Evolutionary conservation across 495 filamentous ascomycete species (phyloP), one percentile per base, ranked within the genome.

Genomic region (Tuber calosporum): DNA sequence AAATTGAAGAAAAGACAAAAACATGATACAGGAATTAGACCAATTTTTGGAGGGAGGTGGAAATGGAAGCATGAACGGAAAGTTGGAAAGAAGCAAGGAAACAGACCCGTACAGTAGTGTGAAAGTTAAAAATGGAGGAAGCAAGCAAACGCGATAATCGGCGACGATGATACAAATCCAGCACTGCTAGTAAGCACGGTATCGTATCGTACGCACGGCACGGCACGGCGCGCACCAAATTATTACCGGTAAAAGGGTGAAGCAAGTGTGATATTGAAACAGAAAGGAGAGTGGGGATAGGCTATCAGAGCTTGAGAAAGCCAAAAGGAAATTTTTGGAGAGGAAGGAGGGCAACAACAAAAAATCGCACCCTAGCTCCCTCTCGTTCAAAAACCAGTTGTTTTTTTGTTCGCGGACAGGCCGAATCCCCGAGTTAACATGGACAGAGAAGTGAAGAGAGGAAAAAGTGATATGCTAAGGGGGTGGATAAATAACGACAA

Each of bases 351-450:
- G 26, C 8, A 62, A 70, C 58, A 58, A 6, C 38, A 43, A 42
- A 37, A 74, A 37, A 70, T 6, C 62, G 68, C 53, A 76, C 53
- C 73, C 37, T 74, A 68, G 34, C 58, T 38, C 58, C 36, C 37
- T 26, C 58, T 34, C 11, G 30, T 34, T 19, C 53, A 62, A n/a
- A n/a, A n/a, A 62, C 2, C 0, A 1, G 0, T 19, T 15, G 4
- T 6, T 34, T 17, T 30, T 62, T n/a, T 13, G 13, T 26, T 30
- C 19, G 11, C 11, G 17, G 34, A 34, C 26, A 26, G 11, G 53
- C 53, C 53, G 26, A 34, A 62, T 62, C 19, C 53, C 26, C 11
- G 53, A 26, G 36, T 37, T 30, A 37, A 73, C 71, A 53, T 53
- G 62, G 36, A 39, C 39, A 67, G 37, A 43, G 45, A 48, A 76